phyloP scores from a whole-genome alignment of 768 basidiomycete genomes.

The Arthromyces matolae region DNA sequence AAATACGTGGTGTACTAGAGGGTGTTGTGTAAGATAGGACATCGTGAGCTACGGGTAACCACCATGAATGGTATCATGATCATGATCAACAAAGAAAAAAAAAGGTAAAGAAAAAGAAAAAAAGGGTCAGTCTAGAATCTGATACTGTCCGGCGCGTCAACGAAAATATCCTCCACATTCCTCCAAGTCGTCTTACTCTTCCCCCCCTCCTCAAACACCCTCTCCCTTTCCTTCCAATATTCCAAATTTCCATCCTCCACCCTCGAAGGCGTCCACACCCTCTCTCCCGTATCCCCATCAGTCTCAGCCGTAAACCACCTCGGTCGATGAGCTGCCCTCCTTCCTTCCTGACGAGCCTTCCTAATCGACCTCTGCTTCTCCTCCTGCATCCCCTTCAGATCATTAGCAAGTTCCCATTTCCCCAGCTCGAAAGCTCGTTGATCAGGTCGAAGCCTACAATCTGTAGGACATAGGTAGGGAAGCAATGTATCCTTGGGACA shows the following conservation, averaged over 20 bases:
- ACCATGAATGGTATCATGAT: no score
- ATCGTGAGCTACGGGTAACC: no score
- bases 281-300: constrained; percentile 86
- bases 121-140: no score
- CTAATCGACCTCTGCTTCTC: constrained; percentile 77
- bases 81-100: no score
- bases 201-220: constrained; percentile 40
- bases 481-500: constrained; percentile 67
- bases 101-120: no score
- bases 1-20: no score
- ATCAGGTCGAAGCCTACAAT: constrained; percentile 89
- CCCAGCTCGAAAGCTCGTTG: constrained; percentile 93
- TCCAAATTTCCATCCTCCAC: constrained; percentile 47
- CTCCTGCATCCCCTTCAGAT: constrained; percentile 75
- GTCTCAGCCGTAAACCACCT: constrained; percentile 85
- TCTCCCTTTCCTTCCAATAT: constrained; percentile 83
- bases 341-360: constrained; percentile 70
- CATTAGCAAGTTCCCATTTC: constrained; percentile 79
- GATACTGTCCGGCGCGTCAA: constrained; percentile 52
- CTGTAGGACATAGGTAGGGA: constrained; percentile 80
- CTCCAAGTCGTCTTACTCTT: constrained; percentile 47
- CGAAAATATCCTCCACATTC: constrained; percentile 79
- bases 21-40: no score
- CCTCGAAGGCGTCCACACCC: constrained; percentile 76
- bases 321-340: constrained; percentile 66